phyloP scores from a whole-genome alignment of 495 filamentous ascomycete species.

The Geoglossum glabrum region DNA sequence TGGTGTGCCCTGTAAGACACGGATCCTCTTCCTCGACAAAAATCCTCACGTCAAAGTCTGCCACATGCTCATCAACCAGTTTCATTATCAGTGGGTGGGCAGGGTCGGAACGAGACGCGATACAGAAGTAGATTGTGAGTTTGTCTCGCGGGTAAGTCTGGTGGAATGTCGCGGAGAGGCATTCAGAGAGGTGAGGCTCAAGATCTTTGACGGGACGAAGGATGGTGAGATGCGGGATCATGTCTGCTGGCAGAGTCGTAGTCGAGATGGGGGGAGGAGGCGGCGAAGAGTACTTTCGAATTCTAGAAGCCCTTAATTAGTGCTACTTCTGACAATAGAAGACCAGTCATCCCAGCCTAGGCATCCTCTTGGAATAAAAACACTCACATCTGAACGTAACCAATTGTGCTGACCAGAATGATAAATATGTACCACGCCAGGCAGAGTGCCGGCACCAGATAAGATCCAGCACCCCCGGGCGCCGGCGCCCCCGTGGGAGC shows the following conservation, averaged over 20 bases:
- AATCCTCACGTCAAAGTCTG: constrained; percentile 47
- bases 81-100: constrained; percentile 53
- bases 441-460: background rate
- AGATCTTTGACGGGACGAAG: constrained; percentile 88
- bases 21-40: constrained; percentile 83
- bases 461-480: background rate
- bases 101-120: constrained; percentile 57
- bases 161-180: constrained; percentile 73
- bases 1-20: constrained; percentile 26
- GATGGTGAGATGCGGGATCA: constrained; percentile 66
- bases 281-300: constrained; percentile 27
- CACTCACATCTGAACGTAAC: constrained; percentile 31
- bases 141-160: constrained; percentile 62
- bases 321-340: background rate
- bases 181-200: constrained; percentile 78
- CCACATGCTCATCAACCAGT: constrained; percentile 48
- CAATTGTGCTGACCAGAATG: constrained; percentile 27
- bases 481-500: background rate
- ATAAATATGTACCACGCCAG: constrained; percentile 29
- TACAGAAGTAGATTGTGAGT: constrained; percentile 67
- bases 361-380: background rate
- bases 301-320: constrained; percentile 15
- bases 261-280: constrained; percentile 25
- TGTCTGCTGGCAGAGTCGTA: constrained; percentile 16
- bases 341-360: background rate